These are phyloP conservation scores for Debaryomycetaceae sp. DNA, from an alignment of 1,139 yeast genomes.

Conservation along the genomic window DNA sequence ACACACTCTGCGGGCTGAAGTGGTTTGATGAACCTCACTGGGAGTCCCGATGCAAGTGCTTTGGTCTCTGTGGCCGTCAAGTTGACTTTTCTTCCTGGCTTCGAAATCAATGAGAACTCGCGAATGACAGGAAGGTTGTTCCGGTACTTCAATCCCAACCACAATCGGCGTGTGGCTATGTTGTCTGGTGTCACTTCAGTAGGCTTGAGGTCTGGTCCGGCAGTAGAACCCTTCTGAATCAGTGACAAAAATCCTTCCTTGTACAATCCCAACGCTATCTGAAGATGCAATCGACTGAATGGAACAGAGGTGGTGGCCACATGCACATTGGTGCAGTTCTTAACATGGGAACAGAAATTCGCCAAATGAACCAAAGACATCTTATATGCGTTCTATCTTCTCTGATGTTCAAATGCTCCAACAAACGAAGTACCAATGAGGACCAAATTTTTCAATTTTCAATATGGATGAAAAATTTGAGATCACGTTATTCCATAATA, in stretches of 20 bases:
- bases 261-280: constrained; percentile 78
- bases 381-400: not conserved
- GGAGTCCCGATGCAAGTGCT: constrained; percentile 71
- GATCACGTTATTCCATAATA: not conserved
- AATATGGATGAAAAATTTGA: not conserved
- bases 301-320: constrained; percentile 79
- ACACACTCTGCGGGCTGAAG: constrained; percentile 88
- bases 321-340: constrained; percentile 79
- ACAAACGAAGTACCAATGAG: not conserved
- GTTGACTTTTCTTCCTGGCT: constrained; percentile 76
- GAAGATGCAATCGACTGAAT: constrained; percentile 76
- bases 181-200: constrained; percentile 87
- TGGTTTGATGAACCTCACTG: constrained; percentile 73
- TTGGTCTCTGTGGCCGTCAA: constrained; percentile 63
- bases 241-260: constrained; percentile 87
- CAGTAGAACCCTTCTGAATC: constrained; percentile 79
- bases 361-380: constrained; percentile 89
- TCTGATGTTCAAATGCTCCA: not conserved
- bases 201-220: constrained; percentile 79
- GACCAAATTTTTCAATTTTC: not conserved
- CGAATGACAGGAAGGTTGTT: constrained; percentile 74
- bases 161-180: constrained; percentile 78
- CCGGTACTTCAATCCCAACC: constrained; percentile 90
- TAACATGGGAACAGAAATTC: constrained; percentile 82
- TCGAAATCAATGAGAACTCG: constrained; percentile 70